These are phyloP conservation scores for Aspergillus bertholletiae DNA, from an alignment of 495 filamentous ascomycete species.

Conservation along the genomic window DNA sequence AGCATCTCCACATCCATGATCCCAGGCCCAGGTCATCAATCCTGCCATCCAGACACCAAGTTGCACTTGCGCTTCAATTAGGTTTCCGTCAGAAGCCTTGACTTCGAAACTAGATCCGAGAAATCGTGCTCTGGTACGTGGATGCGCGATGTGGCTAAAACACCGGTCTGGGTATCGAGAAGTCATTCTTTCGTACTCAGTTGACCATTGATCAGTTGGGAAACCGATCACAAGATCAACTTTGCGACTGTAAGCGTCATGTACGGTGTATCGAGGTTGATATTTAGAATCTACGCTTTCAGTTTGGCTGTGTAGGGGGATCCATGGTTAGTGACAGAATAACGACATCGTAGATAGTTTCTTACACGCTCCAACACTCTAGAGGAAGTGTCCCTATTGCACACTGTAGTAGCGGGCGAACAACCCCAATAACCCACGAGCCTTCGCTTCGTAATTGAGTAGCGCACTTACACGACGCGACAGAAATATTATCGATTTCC, in stretches of 20 bases:
- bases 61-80: conserved; percentile 8
- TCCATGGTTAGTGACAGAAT: no score
- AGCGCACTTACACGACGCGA: not conserved
- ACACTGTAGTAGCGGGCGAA: not conserved
- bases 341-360: conserved; percentile 3
- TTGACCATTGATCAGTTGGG: not conserved
- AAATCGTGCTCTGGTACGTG: not conserved
- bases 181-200: not conserved
- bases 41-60: conserved; percentile 8
- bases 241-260: not conserved
- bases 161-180: not conserved
- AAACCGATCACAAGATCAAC: conserved; percentile 10
- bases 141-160: conserved; percentile 6
- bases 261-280: conserved; percentile 2
- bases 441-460: conserved; percentile 2
- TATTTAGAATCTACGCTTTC: conserved; percentile 1
- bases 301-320: not conserved
- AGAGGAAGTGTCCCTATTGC: not conserved
- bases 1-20: not conserved
- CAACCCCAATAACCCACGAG: conserved; percentile 9
- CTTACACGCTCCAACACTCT: conserved; percentile 13
- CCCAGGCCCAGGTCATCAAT: not conserved
- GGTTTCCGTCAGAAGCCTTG: not conserved
- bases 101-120: conserved; percentile 1
- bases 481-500: not conserved